phyloP scores from a whole-genome alignment of 2,329 filamentous ascomycete species.

The Byssothecium circinans region DNA sequence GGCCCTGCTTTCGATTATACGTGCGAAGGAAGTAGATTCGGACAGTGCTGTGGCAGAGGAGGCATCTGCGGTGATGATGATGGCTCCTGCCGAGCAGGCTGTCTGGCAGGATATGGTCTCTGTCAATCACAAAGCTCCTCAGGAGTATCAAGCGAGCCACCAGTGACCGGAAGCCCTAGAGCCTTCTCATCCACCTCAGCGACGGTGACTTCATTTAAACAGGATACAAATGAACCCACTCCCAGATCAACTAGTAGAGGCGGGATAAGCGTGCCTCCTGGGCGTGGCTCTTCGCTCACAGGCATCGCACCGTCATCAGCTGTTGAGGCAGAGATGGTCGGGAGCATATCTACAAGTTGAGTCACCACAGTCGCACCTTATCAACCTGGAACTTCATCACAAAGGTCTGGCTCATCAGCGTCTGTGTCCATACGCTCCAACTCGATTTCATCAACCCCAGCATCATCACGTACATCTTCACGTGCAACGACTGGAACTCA shows the following conservation, averaged over 20 bases:
- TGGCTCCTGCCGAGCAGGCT: background rate
- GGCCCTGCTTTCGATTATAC: conserved; percentile 2
- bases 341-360: background rate
- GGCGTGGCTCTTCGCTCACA: background rate
- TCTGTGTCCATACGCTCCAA: background rate
- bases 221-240: background rate
- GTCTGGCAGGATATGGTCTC: background rate
- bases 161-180: background rate
- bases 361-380: background rate
- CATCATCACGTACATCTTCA: too few relatives aligned
- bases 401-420: background rate
- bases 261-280: background rate
- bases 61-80: conserved; percentile 1
- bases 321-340: background rate
- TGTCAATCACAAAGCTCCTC: background rate
- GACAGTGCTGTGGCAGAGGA: conserved; percentile 4
- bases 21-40: conserved; percentile 4
- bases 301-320: background rate
- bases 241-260: background rate
- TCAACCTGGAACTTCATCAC: background rate
- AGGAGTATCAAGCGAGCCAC: background rate
- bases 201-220: background rate
- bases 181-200: background rate
- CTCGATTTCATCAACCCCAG: background rate
- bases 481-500: too few relatives aligned